phyloP scores from a whole-genome alignment of 2,329 filamentous ascomycete species.

The Aspergillus brasiliensis region DNA sequence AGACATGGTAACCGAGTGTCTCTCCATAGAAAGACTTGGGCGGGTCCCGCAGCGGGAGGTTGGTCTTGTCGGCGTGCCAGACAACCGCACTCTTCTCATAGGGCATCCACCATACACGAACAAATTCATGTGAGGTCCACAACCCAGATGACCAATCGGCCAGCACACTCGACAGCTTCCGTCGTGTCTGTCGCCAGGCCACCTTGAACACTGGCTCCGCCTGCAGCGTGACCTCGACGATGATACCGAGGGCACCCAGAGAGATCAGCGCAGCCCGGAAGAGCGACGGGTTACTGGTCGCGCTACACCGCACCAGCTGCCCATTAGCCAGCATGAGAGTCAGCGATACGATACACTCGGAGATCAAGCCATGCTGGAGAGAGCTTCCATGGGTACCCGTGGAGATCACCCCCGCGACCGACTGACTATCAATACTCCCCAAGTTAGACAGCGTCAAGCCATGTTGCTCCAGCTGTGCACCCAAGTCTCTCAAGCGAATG shows the following conservation, averaged over 20 bases:
- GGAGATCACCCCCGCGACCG: constrained; percentile 85
- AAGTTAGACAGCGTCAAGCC: constrained; percentile 88
- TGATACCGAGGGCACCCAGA: constrained; percentile 85
- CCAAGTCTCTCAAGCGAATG: constrained; percentile 76
- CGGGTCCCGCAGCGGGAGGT: constrained; percentile 61
- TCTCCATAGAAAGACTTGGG: constrained; percentile 78
- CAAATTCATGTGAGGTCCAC: constrained; percentile 85
- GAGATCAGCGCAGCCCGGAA: constrained; percentile 88
- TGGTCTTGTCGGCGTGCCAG: constrained; percentile 83
- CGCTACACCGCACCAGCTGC: constrained; percentile 68
- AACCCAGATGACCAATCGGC: constrained; percentile 70
- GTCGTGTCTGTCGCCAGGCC: constrained; percentile 79
- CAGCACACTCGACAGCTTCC: constrained; percentile 69
- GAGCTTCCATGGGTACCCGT: constrained; percentile 94
- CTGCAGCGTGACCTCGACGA: constrained; percentile 84
- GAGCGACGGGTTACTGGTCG: constrained; percentile 69
- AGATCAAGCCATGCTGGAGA: constrained; percentile 78
- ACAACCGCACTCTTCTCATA: constrained; percentile 85
- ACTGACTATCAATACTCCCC: constrained; percentile 93
- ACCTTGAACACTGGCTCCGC: constrained; percentile 81
- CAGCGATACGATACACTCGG: constrained; percentile 72
- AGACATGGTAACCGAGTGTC: constrained; percentile 79
- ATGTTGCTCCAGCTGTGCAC: constrained; percentile 69
- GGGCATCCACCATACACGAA: constrained; percentile 96
- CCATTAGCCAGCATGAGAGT: constrained; percentile 83